Evolutionary conservation across 2,329 filamentous ascomycete species (phyloP), one percentile per base, ranked within the genome.

Genomic region (Diaporthe velutina): DNA sequence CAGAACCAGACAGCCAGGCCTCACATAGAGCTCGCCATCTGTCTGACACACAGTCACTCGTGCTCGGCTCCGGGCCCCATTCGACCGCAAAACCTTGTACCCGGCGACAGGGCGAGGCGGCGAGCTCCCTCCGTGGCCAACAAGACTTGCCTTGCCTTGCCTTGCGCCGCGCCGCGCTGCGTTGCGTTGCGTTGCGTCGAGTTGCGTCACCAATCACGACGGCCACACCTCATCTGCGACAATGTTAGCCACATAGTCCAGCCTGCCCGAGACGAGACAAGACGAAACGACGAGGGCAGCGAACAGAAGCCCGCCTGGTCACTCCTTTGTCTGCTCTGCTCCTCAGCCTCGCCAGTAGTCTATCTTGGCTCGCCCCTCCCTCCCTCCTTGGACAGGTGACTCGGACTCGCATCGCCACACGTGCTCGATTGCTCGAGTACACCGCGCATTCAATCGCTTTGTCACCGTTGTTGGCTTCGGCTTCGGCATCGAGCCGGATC

Each of bases 201-300:
- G n/a, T 15, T 54, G 33, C 33, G 64, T 68, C 64, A 68, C 64
- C 64, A 68, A 68, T 68, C 64, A 68, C 64, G 48, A 68, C 64
- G 64, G 64, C 64, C 64, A 68, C 64, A 61, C 42, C 57, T 72
- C 55, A 52, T 35, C 54, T 58, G 40, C 55, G 28, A 58, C 48
- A 72, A 72, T 72, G 70, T 55, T 58, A 64, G 57, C 54, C 70
- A 72, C 60, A 35, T 72, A 72, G 70, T n/a, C 70, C 54, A 55
- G 64, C 33, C 57, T 54, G 54, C 70, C 70, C 57, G 33, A 72
- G 70, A 61, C 70, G 30, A 71, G 70, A 72, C 70, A 35, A 64
- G 67, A 70, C 54, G 68, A 60, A 28, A 58, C 70, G 70, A 71
- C 19, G 64, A 68, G 48, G 45, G 33, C 38, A 28, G 30, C 25